A percentile compares a stretch with the other conserved stretches of the same genome.
phyloP scores from a whole-genome alignment of 257 asterid species.

The Primulina huaijiensis region DNA sequence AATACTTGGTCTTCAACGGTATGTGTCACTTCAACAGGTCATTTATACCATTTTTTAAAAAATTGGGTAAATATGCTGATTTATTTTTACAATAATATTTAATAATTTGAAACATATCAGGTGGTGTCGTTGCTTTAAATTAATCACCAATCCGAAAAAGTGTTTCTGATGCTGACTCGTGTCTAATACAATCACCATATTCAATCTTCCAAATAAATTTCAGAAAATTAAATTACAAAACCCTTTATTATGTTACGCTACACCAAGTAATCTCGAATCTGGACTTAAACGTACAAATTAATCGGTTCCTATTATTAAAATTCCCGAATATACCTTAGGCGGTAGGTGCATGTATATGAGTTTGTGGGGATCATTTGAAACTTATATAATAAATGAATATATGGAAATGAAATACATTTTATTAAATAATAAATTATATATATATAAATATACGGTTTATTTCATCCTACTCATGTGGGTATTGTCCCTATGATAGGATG shows the following conservation, averaged over 20 bases:
- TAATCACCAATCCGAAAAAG: not conserved
- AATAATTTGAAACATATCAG: not conserved
- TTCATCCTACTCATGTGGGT: no score
- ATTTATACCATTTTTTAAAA: not conserved
- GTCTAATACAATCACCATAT: not conserved
- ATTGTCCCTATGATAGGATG: no score
- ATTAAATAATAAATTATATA: no score
- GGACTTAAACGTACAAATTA: no score
- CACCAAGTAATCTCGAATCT: no score
- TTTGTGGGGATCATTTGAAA: not conserved
- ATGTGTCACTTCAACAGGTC: not conserved
- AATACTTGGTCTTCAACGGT: not conserved
- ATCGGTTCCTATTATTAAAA: no score
- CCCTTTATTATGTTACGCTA: no score
- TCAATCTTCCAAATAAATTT: not conserved
- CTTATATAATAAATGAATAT: not conserved
- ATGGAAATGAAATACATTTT: no score
- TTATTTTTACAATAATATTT: no score
- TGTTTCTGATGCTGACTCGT: not conserved
- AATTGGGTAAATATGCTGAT: not conserved
- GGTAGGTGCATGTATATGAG: not conserved
- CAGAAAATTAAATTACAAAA: no score
- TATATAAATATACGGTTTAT: no score
- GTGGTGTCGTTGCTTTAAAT: not conserved
- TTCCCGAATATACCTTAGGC: no score